These are phyloP conservation scores for Candida morakotiae DNA, from an alignment of 805 yeast genomes.

Conservation along the genomic window DNA sequence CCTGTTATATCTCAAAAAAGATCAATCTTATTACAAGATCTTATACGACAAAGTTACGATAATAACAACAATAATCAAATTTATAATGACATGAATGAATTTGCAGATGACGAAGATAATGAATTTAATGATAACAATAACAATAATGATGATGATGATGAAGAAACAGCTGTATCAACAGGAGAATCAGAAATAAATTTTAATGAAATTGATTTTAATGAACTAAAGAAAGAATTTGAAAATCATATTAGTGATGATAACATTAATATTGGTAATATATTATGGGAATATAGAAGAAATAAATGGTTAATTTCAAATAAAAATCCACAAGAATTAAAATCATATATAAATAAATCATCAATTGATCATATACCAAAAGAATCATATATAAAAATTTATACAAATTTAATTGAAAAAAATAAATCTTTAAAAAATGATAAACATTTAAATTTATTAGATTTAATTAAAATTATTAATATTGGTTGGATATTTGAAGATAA, in stretches of 20 bases:
- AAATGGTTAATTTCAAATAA: slow-evolving; percentile 53
- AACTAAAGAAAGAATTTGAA: slow-evolving; percentile 29
- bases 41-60: slow-evolving; percentile 6
- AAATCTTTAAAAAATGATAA: slow-evolving; percentile 52
- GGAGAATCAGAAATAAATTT: slow-evolving; percentile 11
- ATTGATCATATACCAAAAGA: slow-evolving; percentile 42
- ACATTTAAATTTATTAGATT: slow-evolving; percentile 72
- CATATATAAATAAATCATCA: slow-evolving; percentile 11
- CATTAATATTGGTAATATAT: slow-evolving; percentile 44
- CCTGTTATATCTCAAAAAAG: slow-evolving; percentile 7
- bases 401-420: slow-evolving; percentile 64
- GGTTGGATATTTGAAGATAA: slow-evolving; percentile 82
- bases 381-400: slow-evolving; percentile 60
- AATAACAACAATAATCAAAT: background rate
- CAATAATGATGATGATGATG: slow-evolving; percentile 12
- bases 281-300: slow-evolving; percentile 68
- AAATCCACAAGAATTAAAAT: slow-evolving; percentile 11
- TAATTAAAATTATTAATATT: slow-evolving; percentile 64
- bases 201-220: slow-evolving; percentile 22
- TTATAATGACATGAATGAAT: slow-evolving; percentile 3
- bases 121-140: no score
- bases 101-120: background rate
- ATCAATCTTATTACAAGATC: slow-evolving; percentile 9
- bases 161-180: slow-evolving; percentile 3
- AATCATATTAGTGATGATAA: background rate